phyloP scores from a whole-genome alignment of 768 basidiomycete species.

The Lactarius hengduanensis region DNA sequence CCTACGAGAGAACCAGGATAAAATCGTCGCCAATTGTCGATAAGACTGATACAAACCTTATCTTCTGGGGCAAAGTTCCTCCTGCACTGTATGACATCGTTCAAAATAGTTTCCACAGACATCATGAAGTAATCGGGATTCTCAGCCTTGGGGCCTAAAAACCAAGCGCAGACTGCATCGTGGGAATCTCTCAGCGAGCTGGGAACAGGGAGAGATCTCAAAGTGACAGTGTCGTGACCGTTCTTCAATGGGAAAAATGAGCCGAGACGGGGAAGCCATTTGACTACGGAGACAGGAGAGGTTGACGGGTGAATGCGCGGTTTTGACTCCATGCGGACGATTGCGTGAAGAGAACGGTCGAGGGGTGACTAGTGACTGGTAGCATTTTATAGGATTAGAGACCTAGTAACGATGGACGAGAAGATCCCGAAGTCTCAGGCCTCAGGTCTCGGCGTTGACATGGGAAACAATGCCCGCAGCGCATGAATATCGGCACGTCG shows the following conservation, averaged over 20 bases:
- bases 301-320: neutral
- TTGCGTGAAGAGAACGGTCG: slow-evolving; percentile 1
- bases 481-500: too few relatives aligned
- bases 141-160: slow-evolving; percentile 43
- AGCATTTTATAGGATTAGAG: slow-evolving; percentile 7
- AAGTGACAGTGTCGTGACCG: neutral
- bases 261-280: slow-evolving; percentile 16
- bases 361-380: neutral
- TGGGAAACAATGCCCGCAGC: too few relatives aligned
- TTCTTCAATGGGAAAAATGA: neutral
- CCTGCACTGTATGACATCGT: slow-evolving; percentile 32
- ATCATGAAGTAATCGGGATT: slow-evolving; percentile 35
- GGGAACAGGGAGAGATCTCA: neutral
- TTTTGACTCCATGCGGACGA: neutral
- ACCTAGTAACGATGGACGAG: neutral
- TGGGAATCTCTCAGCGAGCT: slow-evolving; percentile 24
- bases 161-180: slow-evolving; percentile 39
- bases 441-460: too few relatives aligned
- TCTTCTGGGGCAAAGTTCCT: slow-evolving; percentile 36
- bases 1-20: slow-evolving; percentile 17
- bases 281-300: slow-evolving; percentile 1
- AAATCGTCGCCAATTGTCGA: neutral
- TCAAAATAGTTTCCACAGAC: slow-evolving; percentile 33
- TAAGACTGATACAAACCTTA: slow-evolving; percentile 26
- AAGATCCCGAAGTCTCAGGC: too few relatives aligned